These are phyloP conservation scores for Neurospora sp. DNA, from an alignment of 495 filamentous ascomycete species.

Conservation along the genomic window DNA sequence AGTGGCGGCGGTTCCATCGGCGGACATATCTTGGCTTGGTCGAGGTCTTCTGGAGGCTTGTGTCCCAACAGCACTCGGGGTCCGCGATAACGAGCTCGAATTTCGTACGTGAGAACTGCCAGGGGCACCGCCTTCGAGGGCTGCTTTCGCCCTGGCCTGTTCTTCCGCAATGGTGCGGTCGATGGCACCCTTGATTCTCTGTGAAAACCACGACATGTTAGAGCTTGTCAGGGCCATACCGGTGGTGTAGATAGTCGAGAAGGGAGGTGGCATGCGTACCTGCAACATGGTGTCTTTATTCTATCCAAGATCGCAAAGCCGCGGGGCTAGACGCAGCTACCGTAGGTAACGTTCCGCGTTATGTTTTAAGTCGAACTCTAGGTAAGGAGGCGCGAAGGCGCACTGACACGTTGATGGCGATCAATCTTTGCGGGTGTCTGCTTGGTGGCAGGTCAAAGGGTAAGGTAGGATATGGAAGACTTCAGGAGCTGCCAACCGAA, in stretches of 20 bases:
- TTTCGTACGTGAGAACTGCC: slow-evolving; percentile 42
- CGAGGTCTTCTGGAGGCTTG: slow-evolving; percentile 30
- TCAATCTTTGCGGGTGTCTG: neutral
- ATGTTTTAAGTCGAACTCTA: neutral
- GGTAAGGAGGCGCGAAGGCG: neutral
- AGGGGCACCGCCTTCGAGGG: slow-evolving; percentile 24
- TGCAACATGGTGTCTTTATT: slow-evolving; percentile 34
- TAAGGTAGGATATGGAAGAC: neutral
- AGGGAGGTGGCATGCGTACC: slow-evolving; percentile 22
- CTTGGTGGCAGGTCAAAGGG: neutral
- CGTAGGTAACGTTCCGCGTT: neutral
- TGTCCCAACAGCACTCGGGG: slow-evolving; percentile 31
- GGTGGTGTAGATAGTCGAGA: neutral
- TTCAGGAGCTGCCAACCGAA: neutral
- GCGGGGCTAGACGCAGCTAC: neutral
- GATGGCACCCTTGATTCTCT: slow-evolving; percentile 81
- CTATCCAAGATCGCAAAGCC: neutral
- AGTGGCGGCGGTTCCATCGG: slow-evolving; percentile 30
- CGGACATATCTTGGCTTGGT: slow-evolving; percentile 27
- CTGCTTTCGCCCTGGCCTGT: slow-evolving; percentile 62
- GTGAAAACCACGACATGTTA: neutral
- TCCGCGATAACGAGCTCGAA: slow-evolving; percentile 36
- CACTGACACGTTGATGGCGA: neutral
- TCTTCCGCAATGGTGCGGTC: slow-evolving; percentile 83
- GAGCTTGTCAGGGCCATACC: neutral